Conservation (phyloP, 169 alveolate species). For the Toxoplasma gondii region DNA sequence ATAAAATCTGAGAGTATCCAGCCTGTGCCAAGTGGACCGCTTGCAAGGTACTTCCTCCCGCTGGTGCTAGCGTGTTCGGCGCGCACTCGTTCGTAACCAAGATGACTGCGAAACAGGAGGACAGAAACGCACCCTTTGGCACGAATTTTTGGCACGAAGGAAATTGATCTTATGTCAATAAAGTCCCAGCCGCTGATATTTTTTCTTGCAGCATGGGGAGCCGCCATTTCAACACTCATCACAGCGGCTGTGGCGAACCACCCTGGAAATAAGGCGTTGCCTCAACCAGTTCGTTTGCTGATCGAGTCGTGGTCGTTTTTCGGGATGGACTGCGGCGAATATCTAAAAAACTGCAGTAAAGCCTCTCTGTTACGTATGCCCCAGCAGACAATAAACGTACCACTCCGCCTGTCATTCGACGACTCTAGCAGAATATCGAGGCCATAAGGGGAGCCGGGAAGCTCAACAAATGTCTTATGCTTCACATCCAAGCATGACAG, state of each 20-base stretch:
- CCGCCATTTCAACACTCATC: not conserved
- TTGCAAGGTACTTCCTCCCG: slow-evolving; percentile 30
- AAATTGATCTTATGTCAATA: not conserved
- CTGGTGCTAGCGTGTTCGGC: not conserved
- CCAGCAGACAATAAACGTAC: not conserved
- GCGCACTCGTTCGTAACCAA: slow-evolving; percentile 47
- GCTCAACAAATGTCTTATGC: not conserved
- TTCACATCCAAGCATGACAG: slow-evolving; percentile 14
- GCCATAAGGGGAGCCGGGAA: slow-evolving; percentile 33
- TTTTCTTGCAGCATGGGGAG: not conserved
- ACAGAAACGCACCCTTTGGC: not conserved
- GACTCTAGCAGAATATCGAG: slow-evolving; percentile 44
- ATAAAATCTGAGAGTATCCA: not conserved
- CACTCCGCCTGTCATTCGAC: not conserved
- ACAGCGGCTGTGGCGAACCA: too few species aligned
- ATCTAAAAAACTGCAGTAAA: too few species aligned
- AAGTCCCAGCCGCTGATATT: not conserved
- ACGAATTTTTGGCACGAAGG: not conserved
- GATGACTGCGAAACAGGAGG: slow-evolving; percentile 1
- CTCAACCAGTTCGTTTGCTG: too few species aligned
- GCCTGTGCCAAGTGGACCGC: not conserved
- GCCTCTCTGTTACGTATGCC: not conserved
- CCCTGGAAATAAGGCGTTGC: too few species aligned
- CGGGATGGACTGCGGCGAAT: too few species aligned
- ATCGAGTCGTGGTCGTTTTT: too few species aligned